Conservation (phyloP, 2,329 filamentous ascomycete species). For the Mycosphaerella arachidis region DNA sequence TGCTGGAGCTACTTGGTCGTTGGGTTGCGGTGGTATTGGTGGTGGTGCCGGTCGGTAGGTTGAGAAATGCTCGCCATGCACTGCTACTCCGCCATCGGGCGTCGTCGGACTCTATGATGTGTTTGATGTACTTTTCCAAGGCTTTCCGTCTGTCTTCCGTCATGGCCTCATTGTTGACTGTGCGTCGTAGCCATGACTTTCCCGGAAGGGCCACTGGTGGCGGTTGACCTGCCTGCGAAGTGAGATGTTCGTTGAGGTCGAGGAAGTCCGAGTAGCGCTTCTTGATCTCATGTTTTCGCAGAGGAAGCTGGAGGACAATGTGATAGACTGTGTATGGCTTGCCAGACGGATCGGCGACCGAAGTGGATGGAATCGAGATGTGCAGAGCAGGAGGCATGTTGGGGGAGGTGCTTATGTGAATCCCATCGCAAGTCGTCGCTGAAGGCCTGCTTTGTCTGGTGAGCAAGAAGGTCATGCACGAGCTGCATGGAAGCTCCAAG, state of each 20-base stretch:
- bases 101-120: conserved; percentile 69
- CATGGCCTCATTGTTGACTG: conserved; percentile 63
- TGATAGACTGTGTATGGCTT: conserved; percentile 76
- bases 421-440: background rate
- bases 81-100: conserved; percentile 69
- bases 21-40: conserved; percentile 33
- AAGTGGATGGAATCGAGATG: conserved; percentile 47
- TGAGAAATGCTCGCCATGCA: conserved; percentile 69
- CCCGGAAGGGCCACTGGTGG: conserved; percentile 65
- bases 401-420: background rate
- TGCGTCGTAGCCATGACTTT: conserved; percentile 75
- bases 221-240: conserved; percentile 54
- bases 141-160: conserved; percentile 65
- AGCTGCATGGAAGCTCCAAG: background rate
- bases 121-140: conserved; percentile 67
- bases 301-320: conserved; percentile 69
- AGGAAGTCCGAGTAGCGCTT: conserved; percentile 82
- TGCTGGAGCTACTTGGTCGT: conserved; percentile 23
- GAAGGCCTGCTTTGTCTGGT: background rate
- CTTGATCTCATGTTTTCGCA: conserved; percentile 69
- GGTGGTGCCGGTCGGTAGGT: conserved; percentile 54
- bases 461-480: background rate
- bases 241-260: conserved; percentile 60
- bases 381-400: conserved; percentile 43
- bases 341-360: conserved; percentile 45